phyloP scores from a whole-genome alignment of 108 stramenopile genomes.

The Cyclotella sp. region DNA sequence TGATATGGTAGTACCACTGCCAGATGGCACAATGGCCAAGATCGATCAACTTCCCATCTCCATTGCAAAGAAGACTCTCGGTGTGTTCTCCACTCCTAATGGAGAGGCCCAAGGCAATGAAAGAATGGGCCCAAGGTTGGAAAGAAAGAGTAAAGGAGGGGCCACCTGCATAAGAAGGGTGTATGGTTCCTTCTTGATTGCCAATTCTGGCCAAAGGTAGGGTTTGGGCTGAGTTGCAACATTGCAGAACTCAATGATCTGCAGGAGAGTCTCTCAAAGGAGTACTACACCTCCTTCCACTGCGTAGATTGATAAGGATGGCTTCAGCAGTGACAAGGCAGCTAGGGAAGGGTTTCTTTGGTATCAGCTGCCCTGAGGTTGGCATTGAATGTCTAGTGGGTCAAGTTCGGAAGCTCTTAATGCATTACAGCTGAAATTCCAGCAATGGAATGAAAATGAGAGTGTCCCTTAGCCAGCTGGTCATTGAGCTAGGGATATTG shows the following conservation, averaged over 20 bases:
- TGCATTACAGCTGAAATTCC: slow-evolving; percentile 11
- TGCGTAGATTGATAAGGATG: not conserved
- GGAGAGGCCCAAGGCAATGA: not conserved
- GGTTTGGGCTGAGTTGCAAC: slow-evolving; percentile 14
- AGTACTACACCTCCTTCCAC: not conserved
- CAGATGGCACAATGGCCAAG: not conserved
- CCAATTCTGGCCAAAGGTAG: slow-evolving; percentile 14
- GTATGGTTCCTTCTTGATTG: slow-evolving; percentile 8
- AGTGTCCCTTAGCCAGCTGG: not conserved
- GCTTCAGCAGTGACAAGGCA: not conserved
- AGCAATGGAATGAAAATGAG: not conserved
- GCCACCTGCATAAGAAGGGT: not conserved
- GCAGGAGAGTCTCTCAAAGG: not conserved
- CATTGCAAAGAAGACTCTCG: not conserved
- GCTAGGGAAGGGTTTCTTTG: slow-evolving; percentile 1
- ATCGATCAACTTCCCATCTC: not conserved
- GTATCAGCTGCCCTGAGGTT: not conserved
- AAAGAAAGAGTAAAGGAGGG: not conserved
- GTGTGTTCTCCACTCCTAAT: not conserved
- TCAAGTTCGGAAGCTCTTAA: not conserved
- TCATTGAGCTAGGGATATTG: slow-evolving; percentile 6
- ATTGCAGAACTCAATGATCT: not conserved
- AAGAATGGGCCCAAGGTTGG: not conserved
- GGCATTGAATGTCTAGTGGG: not conserved
- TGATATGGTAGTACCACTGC: slow-evolving; percentile 1